Percentiles rank a stretch among this genome's conserved stretches.
These are phyloP conservation scores for Bretschneidera sinensis DNA, from an alignment of 345 rosid genomes.

Conservation along the genomic window DNA sequence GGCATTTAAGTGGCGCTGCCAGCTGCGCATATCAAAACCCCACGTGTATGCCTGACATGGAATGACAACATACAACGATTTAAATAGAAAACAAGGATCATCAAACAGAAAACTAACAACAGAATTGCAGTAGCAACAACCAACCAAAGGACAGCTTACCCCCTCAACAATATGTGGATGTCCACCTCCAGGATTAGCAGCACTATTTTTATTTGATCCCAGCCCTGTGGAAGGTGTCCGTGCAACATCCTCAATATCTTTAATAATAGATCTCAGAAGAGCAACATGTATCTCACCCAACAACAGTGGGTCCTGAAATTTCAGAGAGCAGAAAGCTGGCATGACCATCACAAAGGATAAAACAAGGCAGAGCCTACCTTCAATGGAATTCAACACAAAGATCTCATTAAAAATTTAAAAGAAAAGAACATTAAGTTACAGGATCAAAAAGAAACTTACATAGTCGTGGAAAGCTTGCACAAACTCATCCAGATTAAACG, in stretches of 20 bases:
- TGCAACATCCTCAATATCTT: conserved; percentile 83
- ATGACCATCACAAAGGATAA: conserved; percentile 13
- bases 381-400: neutral
- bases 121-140: conserved; percentile 3
- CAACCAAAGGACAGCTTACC: conserved; percentile 37
- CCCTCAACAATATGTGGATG: conserved; percentile 89
- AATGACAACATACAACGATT: conserved; percentile 1
- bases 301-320: conserved; percentile 64
- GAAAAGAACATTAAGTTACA: neutral
- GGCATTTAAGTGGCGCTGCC: conserved; percentile 70
- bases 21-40: conserved; percentile 85
- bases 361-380: neutral
- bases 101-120: neutral
- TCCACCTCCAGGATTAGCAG: conserved; percentile 79
- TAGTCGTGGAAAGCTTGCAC: conserved; percentile 86
- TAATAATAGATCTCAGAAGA: conserved; percentile 59
- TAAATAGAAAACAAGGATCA: conserved; percentile 2
- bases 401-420: neutral
- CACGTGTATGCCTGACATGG: conserved; percentile 69
- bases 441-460: conserved; percentile 37
- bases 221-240: conserved; percentile 47
- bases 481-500: conserved; percentile 89
- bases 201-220: conserved; percentile 58
- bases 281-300: conserved; percentile 82
- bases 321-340: conserved; percentile 14